Evolutionary conservation across 192 early-diverging fungal species (phyloP).

Genomic region (Coemansia sp.): DNA sequence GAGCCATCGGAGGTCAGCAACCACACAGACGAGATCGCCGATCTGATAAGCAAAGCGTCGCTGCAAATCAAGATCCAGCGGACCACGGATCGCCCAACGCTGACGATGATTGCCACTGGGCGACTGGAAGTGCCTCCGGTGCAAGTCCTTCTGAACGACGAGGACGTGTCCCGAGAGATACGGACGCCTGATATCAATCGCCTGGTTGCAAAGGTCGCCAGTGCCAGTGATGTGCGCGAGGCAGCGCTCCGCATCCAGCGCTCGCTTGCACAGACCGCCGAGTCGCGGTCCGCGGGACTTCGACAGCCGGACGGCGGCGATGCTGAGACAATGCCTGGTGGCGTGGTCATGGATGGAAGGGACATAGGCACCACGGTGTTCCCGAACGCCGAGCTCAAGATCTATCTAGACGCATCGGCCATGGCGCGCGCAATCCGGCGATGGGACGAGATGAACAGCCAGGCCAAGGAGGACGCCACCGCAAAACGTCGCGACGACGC

Average conservation of each 20-base stretch:
- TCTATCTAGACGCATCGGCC: constrained; percentile 69
- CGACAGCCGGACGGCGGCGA: neutral
- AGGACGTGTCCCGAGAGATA: constrained; percentile 67
- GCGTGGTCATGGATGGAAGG: constrained; percentile 84
- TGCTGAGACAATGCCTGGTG: constrained; percentile 15
- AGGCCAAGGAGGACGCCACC: constrained; percentile 9
- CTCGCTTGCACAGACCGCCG: constrained; percentile 45
- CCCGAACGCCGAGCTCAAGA: constrained; percentile 74
- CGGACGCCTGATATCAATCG: constrained; percentile 59
- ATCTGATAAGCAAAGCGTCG: constrained; percentile 14
- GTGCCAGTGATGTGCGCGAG: constrained; percentile 57
- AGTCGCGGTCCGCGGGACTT: constrained; percentile 13
- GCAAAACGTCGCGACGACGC: constrained; percentile 3
- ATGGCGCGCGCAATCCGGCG: constrained; percentile 68
- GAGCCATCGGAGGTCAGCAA: neutral
- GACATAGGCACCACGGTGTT: constrained; percentile 78
- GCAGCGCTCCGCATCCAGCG: constrained; percentile 60
- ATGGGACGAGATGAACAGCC: constrained; percentile 59
- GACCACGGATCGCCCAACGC: constrained; percentile 4
- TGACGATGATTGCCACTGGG: neutral
- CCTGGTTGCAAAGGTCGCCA: constrained; percentile 61
- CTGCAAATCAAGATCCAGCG: constrained; percentile 38
- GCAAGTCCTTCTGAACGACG: constrained; percentile 53
- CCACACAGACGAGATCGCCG: constrained; percentile 37
- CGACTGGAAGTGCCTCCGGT: constrained; percentile 35